phyloP scores from a whole-genome alignment of 2,329 filamentous ascomycete genomes.

The Botryotinia calthae region DNA sequence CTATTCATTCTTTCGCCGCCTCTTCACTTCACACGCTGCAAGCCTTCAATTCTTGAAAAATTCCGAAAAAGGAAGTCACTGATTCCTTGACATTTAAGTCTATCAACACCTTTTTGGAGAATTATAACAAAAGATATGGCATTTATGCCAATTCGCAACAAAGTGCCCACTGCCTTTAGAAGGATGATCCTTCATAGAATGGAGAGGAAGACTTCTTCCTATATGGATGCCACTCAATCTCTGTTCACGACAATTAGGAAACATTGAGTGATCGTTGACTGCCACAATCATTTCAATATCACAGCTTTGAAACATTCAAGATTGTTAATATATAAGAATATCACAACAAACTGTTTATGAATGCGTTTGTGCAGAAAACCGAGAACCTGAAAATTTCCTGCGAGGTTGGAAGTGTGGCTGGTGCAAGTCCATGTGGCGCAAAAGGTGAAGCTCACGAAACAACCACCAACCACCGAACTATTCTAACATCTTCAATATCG shows the following conservation, averaged over 20 bases:
- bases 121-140: background rate
- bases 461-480: background rate
- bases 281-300: background rate
- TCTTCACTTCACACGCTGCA: background rate
- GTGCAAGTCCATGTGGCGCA: background rate
- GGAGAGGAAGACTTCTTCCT: background rate
- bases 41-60: background rate
- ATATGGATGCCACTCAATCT: background rate
- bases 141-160: background rate
- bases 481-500: background rate
- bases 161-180: background rate
- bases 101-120: background rate
- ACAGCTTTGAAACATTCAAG: background rate
- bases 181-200: background rate
- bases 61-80: background rate
- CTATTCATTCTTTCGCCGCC: background rate
- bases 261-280: background rate
- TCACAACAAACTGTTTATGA: background rate
- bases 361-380: background rate
- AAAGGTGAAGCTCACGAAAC: background rate
- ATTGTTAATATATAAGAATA: background rate
- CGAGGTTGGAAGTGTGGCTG: background rate
- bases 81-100: background rate
- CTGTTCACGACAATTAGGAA: background rate
- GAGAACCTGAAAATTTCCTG: background rate